These are phyloP conservation scores for Fomitopsis pulvina DNA, from an alignment of 768 basidiomycete species.

Conservation along the genomic window DNA sequence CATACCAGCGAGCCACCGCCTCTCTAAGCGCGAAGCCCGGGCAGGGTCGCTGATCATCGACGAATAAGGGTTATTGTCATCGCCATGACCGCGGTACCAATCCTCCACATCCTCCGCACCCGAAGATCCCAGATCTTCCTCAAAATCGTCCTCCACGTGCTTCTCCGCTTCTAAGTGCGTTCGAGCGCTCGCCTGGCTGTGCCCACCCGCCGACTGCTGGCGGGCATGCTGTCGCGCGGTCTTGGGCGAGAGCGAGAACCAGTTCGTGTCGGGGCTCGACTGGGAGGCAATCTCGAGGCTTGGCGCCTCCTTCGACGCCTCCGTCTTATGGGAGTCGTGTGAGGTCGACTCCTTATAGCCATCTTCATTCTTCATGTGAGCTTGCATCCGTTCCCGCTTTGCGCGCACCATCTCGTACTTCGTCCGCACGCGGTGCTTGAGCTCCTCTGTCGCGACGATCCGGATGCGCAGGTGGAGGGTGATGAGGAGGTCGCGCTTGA, in stretches of 20 bases:
- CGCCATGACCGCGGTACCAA: conserved; percentile 32
- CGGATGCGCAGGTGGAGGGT: conserved; percentile 84
- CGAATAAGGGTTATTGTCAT: conserved; percentile 37
- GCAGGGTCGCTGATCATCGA: conserved; percentile 82
- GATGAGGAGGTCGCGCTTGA: conserved; percentile 79
- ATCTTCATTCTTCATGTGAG: conserved; percentile 9
- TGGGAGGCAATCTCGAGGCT: conserved; percentile 11
- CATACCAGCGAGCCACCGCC: conserved; percentile 88
- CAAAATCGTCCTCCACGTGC: conserved; percentile 20
- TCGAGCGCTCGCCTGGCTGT: conserved; percentile 26
- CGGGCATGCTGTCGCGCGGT: conserved; percentile 40
- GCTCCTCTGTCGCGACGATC: conserved; percentile 66
- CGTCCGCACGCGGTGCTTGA: conserved; percentile 65
- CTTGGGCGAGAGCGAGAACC: conserved; percentile 52
- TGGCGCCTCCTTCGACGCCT: conserved; percentile 16
- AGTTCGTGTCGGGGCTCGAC: conserved; percentile 25
- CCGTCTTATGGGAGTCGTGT: background rate
- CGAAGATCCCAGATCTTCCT: conserved; percentile 19
- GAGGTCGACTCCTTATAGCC: background rate
- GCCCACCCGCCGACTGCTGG: conserved; percentile 28
- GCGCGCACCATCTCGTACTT: conserved; percentile 27
- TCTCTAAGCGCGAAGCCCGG: conserved; percentile 70
- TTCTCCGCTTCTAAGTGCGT: conserved; percentile 13
- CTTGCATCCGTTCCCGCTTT: conserved; percentile 20
- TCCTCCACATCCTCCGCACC: conserved; percentile 33